Percentiles rank a stretch among this genome's conserved stretches.
These are phyloP conservation scores for Penicillium odoratum DNA, from an alignment of 495 filamentous ascomycete genomes.

Conservation along the genomic window DNA sequence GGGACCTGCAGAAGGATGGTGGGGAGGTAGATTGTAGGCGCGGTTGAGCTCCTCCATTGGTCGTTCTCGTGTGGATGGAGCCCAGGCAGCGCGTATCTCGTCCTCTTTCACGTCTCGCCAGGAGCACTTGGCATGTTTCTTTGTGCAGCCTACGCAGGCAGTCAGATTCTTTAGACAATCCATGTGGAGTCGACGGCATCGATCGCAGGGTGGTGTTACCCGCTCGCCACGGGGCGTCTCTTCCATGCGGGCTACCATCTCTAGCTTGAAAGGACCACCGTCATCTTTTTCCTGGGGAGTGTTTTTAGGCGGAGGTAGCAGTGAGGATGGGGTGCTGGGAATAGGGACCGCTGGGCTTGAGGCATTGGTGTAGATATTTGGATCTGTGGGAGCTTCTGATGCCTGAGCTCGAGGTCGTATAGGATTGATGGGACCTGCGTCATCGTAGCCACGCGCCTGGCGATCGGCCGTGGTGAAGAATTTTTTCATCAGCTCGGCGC, in stretches of 20 bases:
- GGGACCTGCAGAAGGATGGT: background rate
- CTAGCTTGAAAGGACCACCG: constrained; percentile 59
- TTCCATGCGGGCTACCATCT: constrained; percentile 76
- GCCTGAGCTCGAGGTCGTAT: constrained; percentile 34
- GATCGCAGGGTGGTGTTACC: constrained; percentile 77
- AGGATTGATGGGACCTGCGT: constrained; percentile 27
- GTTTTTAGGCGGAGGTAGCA: constrained; percentile 51
- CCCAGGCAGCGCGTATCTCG: constrained; percentile 52
- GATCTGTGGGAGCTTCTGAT: constrained; percentile 37
- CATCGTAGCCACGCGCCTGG: constrained; percentile 39
- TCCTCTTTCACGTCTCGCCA: constrained; percentile 77
- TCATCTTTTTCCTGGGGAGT: constrained; percentile 56
- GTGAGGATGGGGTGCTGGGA: constrained; percentile 50
- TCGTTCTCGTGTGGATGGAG: constrained; percentile 9
- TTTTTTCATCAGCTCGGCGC: constrained; percentile 55
- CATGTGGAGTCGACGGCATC: constrained; percentile 76
- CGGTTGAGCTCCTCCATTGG: constrained; percentile 16
- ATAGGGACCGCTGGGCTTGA: constrained; percentile 50
- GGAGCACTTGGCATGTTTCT: constrained; percentile 82
- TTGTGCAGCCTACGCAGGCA: constrained; percentile 82
- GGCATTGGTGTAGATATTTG: constrained; percentile 36
- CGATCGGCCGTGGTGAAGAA: constrained; percentile 59
- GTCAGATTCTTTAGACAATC: constrained; percentile 83
- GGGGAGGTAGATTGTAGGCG: background rate
- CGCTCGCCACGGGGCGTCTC: constrained; percentile 68